Percentiles rank a stretch among this genome's conserved stretches.
phyloP scores from a whole-genome alignment of 2,329 filamentous ascomycete species.

The Fusarium siculi region DNA sequence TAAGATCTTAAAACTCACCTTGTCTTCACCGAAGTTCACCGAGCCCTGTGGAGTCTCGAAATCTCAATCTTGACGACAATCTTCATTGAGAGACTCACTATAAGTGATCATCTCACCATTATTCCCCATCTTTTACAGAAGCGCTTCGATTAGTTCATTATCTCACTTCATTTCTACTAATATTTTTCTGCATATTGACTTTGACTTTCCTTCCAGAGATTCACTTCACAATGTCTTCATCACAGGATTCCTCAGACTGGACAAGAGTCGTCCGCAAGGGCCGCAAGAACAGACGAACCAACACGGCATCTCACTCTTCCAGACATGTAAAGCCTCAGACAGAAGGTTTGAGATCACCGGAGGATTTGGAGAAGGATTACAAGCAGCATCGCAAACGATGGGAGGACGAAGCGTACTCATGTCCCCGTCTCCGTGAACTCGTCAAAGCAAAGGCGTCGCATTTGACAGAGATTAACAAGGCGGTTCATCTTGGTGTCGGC shows the following conservation, averaged over 20 bases:
- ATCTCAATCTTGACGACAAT: conserved; percentile 35
- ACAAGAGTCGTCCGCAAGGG: conserved; percentile 42
- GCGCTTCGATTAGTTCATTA: not conserved
- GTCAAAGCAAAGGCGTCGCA: conserved; percentile 42
- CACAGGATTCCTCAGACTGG: conserved; percentile 37
- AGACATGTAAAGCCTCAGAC: not conserved
- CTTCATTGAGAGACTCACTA: conserved; percentile 15
- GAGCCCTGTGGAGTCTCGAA: conserved; percentile 27
- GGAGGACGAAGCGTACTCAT: conserved; percentile 40
- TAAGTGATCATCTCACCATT: conserved; percentile 8
- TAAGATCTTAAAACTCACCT: conserved; percentile 4
- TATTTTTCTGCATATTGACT: not conserved
- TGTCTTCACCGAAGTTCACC: conserved; percentile 35
- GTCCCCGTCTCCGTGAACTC: conserved; percentile 48
- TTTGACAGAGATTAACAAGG: conserved; percentile 41
- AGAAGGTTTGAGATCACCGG: not conserved
- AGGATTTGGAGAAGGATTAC: conserved; percentile 48
- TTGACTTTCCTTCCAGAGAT: not conserved
- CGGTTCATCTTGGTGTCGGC: conserved; percentile 66
- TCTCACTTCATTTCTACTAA: not conserved
- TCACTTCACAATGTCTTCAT: conserved; percentile 22
- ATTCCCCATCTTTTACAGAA: not conserved
- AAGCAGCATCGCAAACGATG: conserved; percentile 42
- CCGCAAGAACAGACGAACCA: conserved; percentile 21
- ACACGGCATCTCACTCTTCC: not conserved